Evolutionary conservation across 495 filamentous ascomycete genomes (phyloP).

Genomic region (Mytilinidion resinicola): DNA sequence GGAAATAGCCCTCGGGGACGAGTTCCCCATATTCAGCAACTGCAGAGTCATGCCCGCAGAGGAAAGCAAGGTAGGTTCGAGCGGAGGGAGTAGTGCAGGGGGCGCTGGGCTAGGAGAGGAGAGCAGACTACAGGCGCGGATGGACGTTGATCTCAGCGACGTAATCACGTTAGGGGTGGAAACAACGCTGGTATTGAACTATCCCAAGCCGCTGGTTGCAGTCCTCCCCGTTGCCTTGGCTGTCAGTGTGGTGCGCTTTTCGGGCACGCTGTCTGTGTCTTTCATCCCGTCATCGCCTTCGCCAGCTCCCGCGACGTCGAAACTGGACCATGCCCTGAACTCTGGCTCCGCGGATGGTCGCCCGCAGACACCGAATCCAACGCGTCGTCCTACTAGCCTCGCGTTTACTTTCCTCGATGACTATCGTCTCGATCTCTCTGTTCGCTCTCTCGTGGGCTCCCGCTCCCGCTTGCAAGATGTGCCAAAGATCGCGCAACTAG

Average conservation of each 20-base stretch:
- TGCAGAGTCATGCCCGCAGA: conserved; percentile 86
- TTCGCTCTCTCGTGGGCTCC: conserved; percentile 86
- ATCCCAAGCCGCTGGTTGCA: conserved; percentile 78
- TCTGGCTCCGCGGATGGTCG: neutral
- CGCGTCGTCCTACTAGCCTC: conserved; percentile 64
- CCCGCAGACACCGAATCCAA: too few species aligned
- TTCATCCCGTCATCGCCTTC: conserved; percentile 62
- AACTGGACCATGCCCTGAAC: conserved; percentile 1
- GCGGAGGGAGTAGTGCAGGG: conserved; percentile 6
- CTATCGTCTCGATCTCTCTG: conserved; percentile 87
- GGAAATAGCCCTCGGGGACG: conserved; percentile 87
- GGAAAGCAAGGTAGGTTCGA: conserved; percentile 39
- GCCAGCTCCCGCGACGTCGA: conserved; percentile 17
- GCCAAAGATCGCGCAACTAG: conserved; percentile 91
- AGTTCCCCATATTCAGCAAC: conserved; percentile 98
- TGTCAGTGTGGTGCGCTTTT: conserved; percentile 87
- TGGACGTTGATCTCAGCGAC: conserved; percentile 96
- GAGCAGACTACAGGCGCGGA: conserved; percentile 75
- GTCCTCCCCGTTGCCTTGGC: conserved; percentile 90
- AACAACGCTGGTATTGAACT: conserved; percentile 89
- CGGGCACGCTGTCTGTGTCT: conserved; percentile 85
- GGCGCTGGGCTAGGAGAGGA: conserved; percentile 41
- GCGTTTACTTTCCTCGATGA: conserved; percentile 93
- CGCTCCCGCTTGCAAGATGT: conserved; percentile 88
- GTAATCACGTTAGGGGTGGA: conserved; percentile 91